phyloP scores from a whole-genome alignment of 306 rosid species.

The Quercus mongolica region DNA sequence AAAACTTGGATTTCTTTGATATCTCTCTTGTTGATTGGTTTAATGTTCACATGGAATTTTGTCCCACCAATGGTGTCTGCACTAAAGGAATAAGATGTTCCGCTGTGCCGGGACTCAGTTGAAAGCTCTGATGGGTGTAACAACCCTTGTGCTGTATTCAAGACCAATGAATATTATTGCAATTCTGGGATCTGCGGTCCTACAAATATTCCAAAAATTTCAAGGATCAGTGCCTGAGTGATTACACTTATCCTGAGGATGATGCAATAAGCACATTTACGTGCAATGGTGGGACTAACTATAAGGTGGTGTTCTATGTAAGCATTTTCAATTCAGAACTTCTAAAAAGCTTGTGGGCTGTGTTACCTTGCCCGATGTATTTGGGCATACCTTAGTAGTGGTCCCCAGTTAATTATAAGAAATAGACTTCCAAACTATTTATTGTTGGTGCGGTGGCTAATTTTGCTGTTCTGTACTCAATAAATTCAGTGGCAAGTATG shows the following conservation, averaged over 20 bases:
- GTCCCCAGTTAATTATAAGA: constrained; percentile 10
- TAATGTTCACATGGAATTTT: constrained; percentile 37
- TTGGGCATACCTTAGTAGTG: constrained; percentile 35
- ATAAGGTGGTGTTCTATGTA: constrained; percentile 35
- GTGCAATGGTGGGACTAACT: constrained; percentile 43
- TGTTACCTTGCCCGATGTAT: constrained; percentile 56
- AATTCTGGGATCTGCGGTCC: constrained; percentile 27
- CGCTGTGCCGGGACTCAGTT: constrained; percentile 41
- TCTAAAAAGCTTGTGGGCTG: constrained; percentile 51
- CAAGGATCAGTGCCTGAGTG: constrained; percentile 45
- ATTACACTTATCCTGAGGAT: constrained; percentile 50
- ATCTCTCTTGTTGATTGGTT: constrained; percentile 49
- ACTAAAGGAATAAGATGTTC: constrained; percentile 30
- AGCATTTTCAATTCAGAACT: constrained; percentile 66
- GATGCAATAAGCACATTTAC: constrained; percentile 43
- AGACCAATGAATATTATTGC: constrained; percentile 39
- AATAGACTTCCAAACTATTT: constrained; percentile 32
- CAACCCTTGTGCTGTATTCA: constrained; percentile 43
- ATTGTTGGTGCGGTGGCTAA: constrained; percentile 43
- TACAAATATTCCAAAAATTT: constrained; percentile 42
- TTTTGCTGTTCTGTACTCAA: constrained; percentile 42
- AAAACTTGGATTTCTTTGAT: constrained; percentile 46
- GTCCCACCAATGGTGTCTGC: constrained; percentile 27
- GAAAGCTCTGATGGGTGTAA: constrained; percentile 44
- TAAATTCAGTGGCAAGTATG: constrained; percentile 26